These are phyloP conservation scores for Stropharia rugosoannulata DNA, from an alignment of 768 basidiomycete genomes.

Conservation along the genomic window DNA sequence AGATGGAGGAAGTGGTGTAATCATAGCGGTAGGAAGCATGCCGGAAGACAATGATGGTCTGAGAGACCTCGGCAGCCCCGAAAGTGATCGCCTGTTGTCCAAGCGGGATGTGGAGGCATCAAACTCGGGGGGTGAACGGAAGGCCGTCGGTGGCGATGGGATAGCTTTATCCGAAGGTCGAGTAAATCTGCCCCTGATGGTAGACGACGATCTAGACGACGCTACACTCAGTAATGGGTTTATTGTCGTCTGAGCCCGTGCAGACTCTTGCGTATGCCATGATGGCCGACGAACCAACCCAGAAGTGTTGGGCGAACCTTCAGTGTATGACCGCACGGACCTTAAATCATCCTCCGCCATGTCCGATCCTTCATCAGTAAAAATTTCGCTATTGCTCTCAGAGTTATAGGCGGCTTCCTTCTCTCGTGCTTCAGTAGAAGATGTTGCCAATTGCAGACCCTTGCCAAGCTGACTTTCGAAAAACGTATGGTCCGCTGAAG, in stretches of 20 bases:
- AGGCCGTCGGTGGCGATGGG: constrained; percentile 18
- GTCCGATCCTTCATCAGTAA: constrained; percentile 68
- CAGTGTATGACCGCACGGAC: constrained; percentile 67
- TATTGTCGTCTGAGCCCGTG: constrained; percentile 11
- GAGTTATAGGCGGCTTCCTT: constrained; percentile 43
- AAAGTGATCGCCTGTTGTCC: constrained; percentile 43
- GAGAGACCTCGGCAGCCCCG: constrained; percentile 39
- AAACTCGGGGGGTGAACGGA: constrained; percentile 22
- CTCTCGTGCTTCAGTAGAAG: constrained; percentile 60
- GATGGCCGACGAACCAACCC: constrained; percentile 44
- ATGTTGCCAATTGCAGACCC: constrained; percentile 67
- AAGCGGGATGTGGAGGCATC: constrained; percentile 29
- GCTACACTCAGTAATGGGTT: constrained; percentile 10
- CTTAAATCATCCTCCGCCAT: constrained; percentile 65
- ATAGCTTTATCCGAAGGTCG: constrained; percentile 23
- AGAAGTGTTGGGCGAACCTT: constrained; percentile 35
- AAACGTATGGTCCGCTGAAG: constrained; percentile 59
- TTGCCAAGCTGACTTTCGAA: constrained; percentile 70
- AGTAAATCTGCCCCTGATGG: constrained; percentile 26
- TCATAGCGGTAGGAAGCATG: constrained; percentile 30
- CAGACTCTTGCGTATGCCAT: constrained; percentile 38
- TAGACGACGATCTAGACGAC: constrained; percentile 18
- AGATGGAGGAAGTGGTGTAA: constrained; percentile 48
- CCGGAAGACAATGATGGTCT: constrained; percentile 41
- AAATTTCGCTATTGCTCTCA: constrained; percentile 62